Evolutionary conservation across 345 rosid species (phyloP), one percentile per base, ranked within the genome.

Genomic region (Anastatica hierochuntica): DNA sequence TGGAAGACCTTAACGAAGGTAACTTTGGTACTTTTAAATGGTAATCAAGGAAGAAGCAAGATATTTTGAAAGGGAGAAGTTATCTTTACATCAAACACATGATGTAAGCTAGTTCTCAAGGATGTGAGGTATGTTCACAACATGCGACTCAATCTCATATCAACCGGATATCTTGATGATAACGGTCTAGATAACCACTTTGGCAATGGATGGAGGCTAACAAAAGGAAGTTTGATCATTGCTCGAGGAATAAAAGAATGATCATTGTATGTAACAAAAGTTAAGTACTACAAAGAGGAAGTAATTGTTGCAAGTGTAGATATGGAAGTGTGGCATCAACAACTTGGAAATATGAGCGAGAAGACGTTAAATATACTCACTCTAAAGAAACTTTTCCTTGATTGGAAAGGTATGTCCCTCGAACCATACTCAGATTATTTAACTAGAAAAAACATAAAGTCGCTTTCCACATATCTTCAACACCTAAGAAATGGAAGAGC

Each of bases 1-100:
- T 44, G 6, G 8, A 18, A 40, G 23, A 40, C 7, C 20, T 8
- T 1, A 11, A 40, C 8, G 4, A 17, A n/a, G 15, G 47, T 19
- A 12, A 43, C 5, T 43, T 43, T 42, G 47, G 47, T 43, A 20
- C 7, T 24, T 43, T 1, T 14, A 43, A 20, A 43, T 43, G 47
- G 47, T 9, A 6, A 43, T 43, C 18, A 44, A 44, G 33, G 49
- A 44, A 44, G 49, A 44, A 44, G 49, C 49, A 44, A 21, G 18
- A 23, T 23, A 3, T 3, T 43, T n/a, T 29, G 16, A 43, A 43
- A 23, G 7, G 49, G 30, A 6, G 10, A 24, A 7, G 18, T 13
- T 1, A 8, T 44, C n/a, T 13, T 50, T 49, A 49, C 56, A 36
- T 51, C 30, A n/a, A 35, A 35, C 43, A 51, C 2, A 3, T 2